Base-by-base conservation (phyloP, 371 early-diverging fungal genomes). In the Batrachochytrium dendrobatidis region DNA sequence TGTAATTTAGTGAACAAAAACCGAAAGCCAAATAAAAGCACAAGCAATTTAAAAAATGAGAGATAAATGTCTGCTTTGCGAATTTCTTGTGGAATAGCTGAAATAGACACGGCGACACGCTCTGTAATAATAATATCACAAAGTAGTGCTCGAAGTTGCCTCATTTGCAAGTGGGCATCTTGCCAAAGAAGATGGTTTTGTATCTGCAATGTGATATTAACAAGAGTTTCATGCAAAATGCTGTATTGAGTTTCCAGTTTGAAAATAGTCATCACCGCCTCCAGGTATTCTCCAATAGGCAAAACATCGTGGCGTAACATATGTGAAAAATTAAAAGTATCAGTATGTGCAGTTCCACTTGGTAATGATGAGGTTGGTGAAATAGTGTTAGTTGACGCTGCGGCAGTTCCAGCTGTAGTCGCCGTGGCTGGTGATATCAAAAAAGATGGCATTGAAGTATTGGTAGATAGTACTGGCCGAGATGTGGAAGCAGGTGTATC, bases 1-100 rank as follows among this genome's bases (percentile, higher is more conserved):
- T 86, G 76, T 26, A 79, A 70, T 58, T 85, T 85, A 20, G 67
- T 74, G 60, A 91, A 85, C 35, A 85, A 64, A n/a, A 75, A 74
- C 59, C 86, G 81, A 73, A 91, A 92, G 30, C 86, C 81, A 25
- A 95, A 73, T 28, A 91, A 61, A 2, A 83, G 75, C 43, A 58
- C 59, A 6, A 92, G 67, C 12, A 90, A 67, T 20, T 80, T 75
- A 57, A 89, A 91, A 0, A 86, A 86, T 25, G 81, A 50, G 3
- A 82, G 69, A 60, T 80, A 80, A 8, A 90, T 64, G 49, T 86
- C 84, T 29, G 81, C 82, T 51, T 86, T 86, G 50, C 83, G 82
- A 4, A 70, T 66, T 0, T 61, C 63, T 1, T 75, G 43, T 12
- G 89, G 82, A 18, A 87, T 59, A 46, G 75, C 67, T 17, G 58